Evolutionary conservation across 768 basidiomycete species (phyloP).

Genomic region (Chalciporus piperatus): DNA sequence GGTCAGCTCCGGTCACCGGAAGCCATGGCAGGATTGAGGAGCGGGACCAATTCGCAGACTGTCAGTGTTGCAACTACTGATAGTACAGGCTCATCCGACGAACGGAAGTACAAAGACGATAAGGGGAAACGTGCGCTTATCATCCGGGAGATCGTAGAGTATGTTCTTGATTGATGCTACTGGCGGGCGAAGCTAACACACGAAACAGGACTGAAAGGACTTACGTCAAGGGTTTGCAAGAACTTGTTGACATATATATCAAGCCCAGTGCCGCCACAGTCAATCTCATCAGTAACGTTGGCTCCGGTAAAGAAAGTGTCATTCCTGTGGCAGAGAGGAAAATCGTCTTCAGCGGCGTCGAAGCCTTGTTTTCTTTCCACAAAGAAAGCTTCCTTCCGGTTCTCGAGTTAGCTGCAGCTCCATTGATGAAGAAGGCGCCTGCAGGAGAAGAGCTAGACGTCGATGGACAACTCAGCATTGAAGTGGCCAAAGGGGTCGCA

Average conservation of each 20-base stretch:
- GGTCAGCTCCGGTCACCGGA: slow-evolving; percentile 65
- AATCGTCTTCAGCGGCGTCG: slow-evolving; percentile 88
- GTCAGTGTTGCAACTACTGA: slow-evolving; percentile 72
- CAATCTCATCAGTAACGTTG: slow-evolving; percentile 65
- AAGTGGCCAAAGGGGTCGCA: slow-evolving; percentile 78
- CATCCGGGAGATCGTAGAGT: slow-evolving; percentile 90
- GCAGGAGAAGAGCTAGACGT: slow-evolving; percentile 53
- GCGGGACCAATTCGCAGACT: slow-evolving; percentile 60
- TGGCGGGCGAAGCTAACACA: slow-evolving; percentile 7
- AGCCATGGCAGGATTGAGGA: slow-evolving; percentile 57
- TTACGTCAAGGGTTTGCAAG: slow-evolving; percentile 91
- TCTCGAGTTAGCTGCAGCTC: slow-evolving; percentile 72
- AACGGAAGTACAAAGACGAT: slow-evolving; percentile 91
- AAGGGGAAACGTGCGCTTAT: slow-evolving; percentile 79
- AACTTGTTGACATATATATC: slow-evolving; percentile 94
- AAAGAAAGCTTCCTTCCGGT: slow-evolving; percentile 90
- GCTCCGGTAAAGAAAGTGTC: slow-evolving; percentile 77
- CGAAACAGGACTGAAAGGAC: slow-evolving; percentile 83
- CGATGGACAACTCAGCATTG: slow-evolving; percentile 70
- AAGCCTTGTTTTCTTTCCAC: slow-evolving; percentile 90
- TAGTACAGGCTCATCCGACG: slow-evolving; percentile 70
- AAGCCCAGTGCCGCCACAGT: slow-evolving; percentile 74
- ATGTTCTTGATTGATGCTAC: slow-evolving; percentile 31
- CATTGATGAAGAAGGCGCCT: slow-evolving; percentile 52
- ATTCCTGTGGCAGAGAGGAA: slow-evolving; percentile 85